A percentile compares a stretch with the other conserved stretches of the same genome.
Conservation (phyloP, 176 grass and related monocot species). For the Phyllostachys edulis region DNA sequence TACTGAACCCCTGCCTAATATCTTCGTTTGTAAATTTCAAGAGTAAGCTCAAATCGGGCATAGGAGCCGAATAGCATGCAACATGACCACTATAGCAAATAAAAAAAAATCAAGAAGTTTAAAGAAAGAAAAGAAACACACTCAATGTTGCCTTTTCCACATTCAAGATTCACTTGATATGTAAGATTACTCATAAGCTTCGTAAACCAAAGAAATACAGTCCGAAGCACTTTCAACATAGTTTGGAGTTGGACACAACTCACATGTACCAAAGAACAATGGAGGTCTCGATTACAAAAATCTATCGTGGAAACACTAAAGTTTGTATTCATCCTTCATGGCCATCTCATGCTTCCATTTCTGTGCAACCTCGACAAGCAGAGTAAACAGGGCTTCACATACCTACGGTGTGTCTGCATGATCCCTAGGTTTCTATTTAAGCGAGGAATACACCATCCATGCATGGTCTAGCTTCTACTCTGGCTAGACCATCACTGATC, state of each 20-base stretch:
- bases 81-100: neutral
- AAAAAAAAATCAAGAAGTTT: no score
- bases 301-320: neutral
- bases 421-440: constrained; percentile 57
- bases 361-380: constrained; percentile 76
- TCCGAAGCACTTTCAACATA: no score
- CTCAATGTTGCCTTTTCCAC: neutral
- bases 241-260: no score
- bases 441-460: constrained; percentile 90
- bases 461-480: constrained; percentile 77
- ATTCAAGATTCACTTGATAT: neutral
- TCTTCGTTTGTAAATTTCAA: neutral
- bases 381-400: constrained; percentile 79
- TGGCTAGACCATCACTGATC: constrained; percentile 65
- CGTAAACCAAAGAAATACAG: constrained; percentile 18
- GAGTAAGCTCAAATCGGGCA: neutral
- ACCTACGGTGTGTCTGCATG: constrained; percentile 76
- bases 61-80: constrained; percentile 12
- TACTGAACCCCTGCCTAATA: neutral
- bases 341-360: constrained; percentile 67
- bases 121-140: neutral
- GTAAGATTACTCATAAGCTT: constrained; percentile 23
- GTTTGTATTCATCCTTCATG: constrained; percentile 78
- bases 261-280: no score
- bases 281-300: neutral